These are phyloP conservation scores for Chlorencoelia australis DNA, from an alignment of 2,329 filamentous ascomycete genomes.

Conservation along the genomic window DNA sequence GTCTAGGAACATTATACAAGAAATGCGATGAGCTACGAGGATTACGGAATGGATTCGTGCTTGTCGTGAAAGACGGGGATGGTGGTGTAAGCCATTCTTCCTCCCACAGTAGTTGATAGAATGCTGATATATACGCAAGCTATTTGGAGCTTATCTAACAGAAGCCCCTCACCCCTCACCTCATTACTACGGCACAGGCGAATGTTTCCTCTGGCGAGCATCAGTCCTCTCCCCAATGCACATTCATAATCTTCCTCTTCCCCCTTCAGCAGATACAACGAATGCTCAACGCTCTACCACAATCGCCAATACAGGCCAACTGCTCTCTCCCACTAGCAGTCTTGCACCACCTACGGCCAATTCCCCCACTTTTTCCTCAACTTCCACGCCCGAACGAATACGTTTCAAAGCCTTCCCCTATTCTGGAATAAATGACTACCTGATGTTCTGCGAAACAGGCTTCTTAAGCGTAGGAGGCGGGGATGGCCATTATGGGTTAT, in stretches of 20 bases:
- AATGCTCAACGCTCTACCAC: constrained; percentile 53
- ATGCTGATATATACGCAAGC: constrained; percentile 31
- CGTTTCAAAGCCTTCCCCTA: constrained; percentile 97
- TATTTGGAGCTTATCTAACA: constrained; percentile 90
- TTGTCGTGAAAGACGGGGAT: constrained; percentile 71
- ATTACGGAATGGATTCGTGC: constrained; percentile 74
- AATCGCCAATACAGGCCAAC: constrained; percentile 26
- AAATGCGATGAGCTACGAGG: constrained; percentile 58
- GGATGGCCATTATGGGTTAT: constrained; percentile 85
- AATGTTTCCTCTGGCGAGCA: constrained; percentile 87
- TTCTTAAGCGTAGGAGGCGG: constrained; percentile 81
- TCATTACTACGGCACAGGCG: constrained; percentile 90
- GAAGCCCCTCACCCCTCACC: constrained; percentile 72
- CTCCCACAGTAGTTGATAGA: background rate
- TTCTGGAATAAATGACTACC: constrained; percentile 91
- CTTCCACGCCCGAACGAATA: constrained; percentile 58
- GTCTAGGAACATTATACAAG: constrained; percentile 75
- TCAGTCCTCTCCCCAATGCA: constrained; percentile 48
- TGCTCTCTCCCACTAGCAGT: constrained; percentile 8
- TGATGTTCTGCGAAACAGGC: constrained; percentile 80
- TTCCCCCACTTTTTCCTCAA: constrained; percentile 15
- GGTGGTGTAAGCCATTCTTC: constrained; percentile 50
- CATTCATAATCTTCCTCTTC: constrained; percentile 45
- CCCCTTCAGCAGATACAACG: constrained; percentile 57
- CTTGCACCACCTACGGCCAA: constrained; percentile 21